These are phyloP conservation scores for Phylloporus sp. DNA, from an alignment of 1,284 basidiomycete genomes.

Conservation along the genomic window DNA sequence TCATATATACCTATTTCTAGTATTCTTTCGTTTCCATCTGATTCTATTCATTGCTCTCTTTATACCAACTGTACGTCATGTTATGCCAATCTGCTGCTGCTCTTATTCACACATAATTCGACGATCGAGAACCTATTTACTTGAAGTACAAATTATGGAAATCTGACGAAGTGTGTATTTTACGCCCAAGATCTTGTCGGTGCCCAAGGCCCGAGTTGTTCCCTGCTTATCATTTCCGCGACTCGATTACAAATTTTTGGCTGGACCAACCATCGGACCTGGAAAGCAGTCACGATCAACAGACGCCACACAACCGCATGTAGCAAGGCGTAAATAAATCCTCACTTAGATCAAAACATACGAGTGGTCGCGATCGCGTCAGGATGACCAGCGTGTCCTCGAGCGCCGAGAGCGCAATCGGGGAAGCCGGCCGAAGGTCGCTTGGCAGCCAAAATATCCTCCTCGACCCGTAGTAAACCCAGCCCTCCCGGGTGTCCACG, in stretches of 20 bases:
- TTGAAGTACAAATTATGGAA: background rate
- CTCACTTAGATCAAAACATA: conserved; percentile 28
- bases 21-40: conserved; percentile 2
- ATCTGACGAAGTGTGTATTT: background rate
- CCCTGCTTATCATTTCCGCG: background rate
- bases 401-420: conserved; percentile 20
- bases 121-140: background rate
- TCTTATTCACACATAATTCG: conserved; percentile 5
- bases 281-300: background rate
- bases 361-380: conserved; percentile 10
- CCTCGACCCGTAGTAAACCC: conserved; percentile 24
- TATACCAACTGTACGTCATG: conserved; percentile 11
- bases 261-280: conserved; percentile 20
- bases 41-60: conserved; percentile 12
- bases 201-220: background rate
- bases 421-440: conserved; percentile 21
- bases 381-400: conserved; percentile 21
- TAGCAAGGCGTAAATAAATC: conserved; percentile 1
- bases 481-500: conserved; percentile 24
- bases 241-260: background rate
- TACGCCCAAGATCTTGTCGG: background rate
- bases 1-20: conserved; percentile 1
- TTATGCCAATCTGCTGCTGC: conserved; percentile 7
- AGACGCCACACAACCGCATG: background rate
- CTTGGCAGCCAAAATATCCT: conserved; percentile 31